Evolutionary conservation across 108 stramenopile species (phyloP).

Genomic region (Cyclotella kingstonii): DNA sequence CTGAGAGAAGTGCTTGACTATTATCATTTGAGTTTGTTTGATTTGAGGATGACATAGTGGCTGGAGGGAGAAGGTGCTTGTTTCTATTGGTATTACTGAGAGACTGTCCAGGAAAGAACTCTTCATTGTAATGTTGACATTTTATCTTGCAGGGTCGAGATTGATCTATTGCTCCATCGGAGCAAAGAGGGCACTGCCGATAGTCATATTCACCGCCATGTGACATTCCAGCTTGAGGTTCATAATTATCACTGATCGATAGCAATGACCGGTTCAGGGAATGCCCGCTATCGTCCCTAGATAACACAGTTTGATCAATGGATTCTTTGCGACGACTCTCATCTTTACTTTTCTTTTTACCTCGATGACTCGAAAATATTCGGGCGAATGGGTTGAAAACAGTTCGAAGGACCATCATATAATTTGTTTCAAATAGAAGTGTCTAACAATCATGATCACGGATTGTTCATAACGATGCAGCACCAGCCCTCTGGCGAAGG

Average conservation of each 20-base stretch:
- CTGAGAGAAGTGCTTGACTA: background rate
- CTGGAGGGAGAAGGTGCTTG: background rate
- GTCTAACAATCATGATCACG: too few relatives aligned
- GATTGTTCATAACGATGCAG: too few relatives aligned
- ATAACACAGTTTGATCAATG: slow-evolving; percentile 24
- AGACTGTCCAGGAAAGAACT: too few relatives aligned
- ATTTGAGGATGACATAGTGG: background rate
- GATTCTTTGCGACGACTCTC: slow-evolving; percentile 19
- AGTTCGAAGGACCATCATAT: slow-evolving; percentile 12
- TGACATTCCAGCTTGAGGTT: too few relatives aligned
- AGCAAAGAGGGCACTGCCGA: background rate
- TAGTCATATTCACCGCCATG: too few relatives aligned
- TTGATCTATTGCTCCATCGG: background rate
- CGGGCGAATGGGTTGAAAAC: slow-evolving; percentile 4
- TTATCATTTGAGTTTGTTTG: background rate
- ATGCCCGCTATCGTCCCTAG: slow-evolving; percentile 19
- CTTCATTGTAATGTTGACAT: too few relatives aligned
- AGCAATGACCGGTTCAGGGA: slow-evolving; percentile 3
- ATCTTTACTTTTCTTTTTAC: slow-evolving; percentile 13
- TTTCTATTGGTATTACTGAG: too few relatives aligned
- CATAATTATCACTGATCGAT: slow-evolving; percentile 1
- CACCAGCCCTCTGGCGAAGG: too few relatives aligned
- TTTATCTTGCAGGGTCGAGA: too few relatives aligned
- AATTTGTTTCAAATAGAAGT: background rate
- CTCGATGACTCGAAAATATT: background rate